Evolutionary conservation across 495 filamentous ascomycete species (phyloP).

Genomic region (Pyrenula aspistea): DNA sequence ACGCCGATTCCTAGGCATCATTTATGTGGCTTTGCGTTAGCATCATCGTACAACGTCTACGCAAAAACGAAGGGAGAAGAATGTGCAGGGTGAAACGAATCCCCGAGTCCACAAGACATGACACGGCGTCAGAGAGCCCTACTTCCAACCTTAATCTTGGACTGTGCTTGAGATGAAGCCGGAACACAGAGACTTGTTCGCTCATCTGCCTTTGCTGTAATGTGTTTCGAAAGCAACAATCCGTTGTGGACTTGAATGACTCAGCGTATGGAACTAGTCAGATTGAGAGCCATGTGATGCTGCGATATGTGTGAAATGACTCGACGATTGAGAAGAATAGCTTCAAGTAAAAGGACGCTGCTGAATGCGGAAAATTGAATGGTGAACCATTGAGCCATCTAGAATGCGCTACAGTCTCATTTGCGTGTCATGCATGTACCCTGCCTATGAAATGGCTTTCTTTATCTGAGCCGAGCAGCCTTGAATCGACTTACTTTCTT

Average conservation of each 20-base stretch:
- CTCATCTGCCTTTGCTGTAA: conserved; percentile 1
- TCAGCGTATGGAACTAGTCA: not conserved
- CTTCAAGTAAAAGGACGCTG: not conserved
- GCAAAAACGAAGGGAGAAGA: no score
- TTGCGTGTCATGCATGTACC: not conserved
- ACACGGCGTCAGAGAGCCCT: conserved; percentile 2
- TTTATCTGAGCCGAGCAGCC: conserved; percentile 57
- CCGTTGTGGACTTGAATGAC: not conserved
- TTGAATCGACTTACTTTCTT: conserved; percentile 81
- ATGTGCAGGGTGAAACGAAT: conserved; percentile 2
- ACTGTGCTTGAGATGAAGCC: not conserved
- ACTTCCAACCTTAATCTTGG: not conserved
- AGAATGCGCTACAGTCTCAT: not conserved
- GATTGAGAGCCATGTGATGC: not conserved
- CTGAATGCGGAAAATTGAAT: not conserved
- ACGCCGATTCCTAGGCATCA: no score
- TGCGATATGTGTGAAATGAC: not conserved
- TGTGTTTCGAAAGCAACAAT: not conserved
- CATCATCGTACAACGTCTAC: not conserved
- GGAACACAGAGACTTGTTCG: not conserved
- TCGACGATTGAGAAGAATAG: not conserved
- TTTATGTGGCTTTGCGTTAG: no score
- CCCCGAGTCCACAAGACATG: not conserved
- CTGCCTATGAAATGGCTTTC: not conserved
- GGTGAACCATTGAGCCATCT: not conserved